Evolutionary conservation across 805 yeast genomes (phyloP), one percentile per base, ranked within the genome.

Genomic region (Wickerhamomyces bisporus): DNA sequence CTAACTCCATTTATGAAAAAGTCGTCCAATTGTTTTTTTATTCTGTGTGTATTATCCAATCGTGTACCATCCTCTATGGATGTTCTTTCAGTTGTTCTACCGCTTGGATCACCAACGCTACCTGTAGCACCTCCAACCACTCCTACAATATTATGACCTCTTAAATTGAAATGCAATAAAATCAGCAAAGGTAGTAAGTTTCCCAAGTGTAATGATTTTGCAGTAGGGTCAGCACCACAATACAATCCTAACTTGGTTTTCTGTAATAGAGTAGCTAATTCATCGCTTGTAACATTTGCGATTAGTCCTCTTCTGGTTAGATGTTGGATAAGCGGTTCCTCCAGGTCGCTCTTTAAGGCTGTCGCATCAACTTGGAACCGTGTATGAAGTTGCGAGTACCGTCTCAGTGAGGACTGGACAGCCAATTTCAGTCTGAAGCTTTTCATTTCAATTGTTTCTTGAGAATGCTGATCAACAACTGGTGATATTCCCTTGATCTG

Each of bases 201-300:
- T 3, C 98, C 98, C 47, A 93, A 62, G 62, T 93, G 98, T 13
- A 93, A 65, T 0, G 97, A 88, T 34, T 57, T 66, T 1, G 98
- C 98, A 0, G 96, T 81, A 2, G 98, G 98, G 55, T 93, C 98
- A 0, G 96, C 97, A 10, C 98, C 98, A 58, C 95, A 82, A 60
- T 91, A 91, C 7, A 87, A 60, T 9, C 80, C 78, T 11, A 84
- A 50, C 46, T 67, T 70, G 26, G 60, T 48, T 9, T 51, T 52
- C 3, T 49, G 37, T 3, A 62, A 33, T 5, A 53, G 40, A 0
- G 55, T 59, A 31, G 58, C 47, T 2, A 56, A 34, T 5, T 48
- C 54, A 10, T 57, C 71, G 38, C 62, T 65, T 0, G 73, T 63
- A 31, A 58, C 52, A 6, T 61, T 64, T 19, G 73, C 66, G 2